A percentile compares a stretch with the other conserved stretches of the same genome.
phyloP scores from a whole-genome alignment of 2,329 filamentous ascomycete species.

The Sclerotiophoma versabilis region DNA sequence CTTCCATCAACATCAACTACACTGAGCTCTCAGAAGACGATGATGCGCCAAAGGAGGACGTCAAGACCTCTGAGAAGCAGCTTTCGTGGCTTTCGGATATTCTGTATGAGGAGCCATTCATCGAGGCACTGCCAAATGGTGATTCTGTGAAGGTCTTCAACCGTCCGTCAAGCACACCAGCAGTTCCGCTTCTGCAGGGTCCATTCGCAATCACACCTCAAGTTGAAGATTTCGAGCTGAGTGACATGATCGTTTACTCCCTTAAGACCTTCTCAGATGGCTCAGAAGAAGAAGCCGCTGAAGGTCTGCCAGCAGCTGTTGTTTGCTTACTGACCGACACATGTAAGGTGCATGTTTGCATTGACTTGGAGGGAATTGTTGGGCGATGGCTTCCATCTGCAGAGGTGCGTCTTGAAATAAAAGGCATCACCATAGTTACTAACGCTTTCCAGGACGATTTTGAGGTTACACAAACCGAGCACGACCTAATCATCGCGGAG shows the following conservation, averaged over 20 bases:
- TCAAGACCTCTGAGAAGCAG: conserved; percentile 60
- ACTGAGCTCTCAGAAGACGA: conserved; percentile 37
- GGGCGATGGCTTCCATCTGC: conserved; percentile 67
- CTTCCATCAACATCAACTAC: conserved; percentile 77
- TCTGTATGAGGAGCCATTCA: conserved; percentile 57
- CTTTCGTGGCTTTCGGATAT: conserved; percentile 63
- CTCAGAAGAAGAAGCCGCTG: conserved; percentile 55
- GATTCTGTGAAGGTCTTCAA: conserved; percentile 60
- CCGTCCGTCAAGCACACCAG: conserved; percentile 61
- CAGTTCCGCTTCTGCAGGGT: conserved; percentile 67
- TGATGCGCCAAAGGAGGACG: conserved; percentile 52
- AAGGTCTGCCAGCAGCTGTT: conserved; percentile 63
- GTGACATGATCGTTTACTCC: conserved; percentile 66
- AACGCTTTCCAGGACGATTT: conserved; percentile 28
- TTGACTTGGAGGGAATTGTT: conserved; percentile 68
- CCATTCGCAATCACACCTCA: conserved; percentile 63
- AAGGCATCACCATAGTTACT: background rate
- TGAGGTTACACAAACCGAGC: conserved; percentile 28
- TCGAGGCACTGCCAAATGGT: conserved; percentile 51
- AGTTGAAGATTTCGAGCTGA: conserved; percentile 63
- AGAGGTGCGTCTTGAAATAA: conserved; percentile 27
- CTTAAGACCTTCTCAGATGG: conserved; percentile 58
- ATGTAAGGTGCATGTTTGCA: conserved; percentile 64
- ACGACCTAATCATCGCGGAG: conserved; percentile 50
- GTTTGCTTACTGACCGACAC: conserved; percentile 65